Evolutionary conservation across 2,329 filamentous ascomycete genomes (phyloP), one percentile per base, ranked within the genome.

Genomic region (Colletotrichum karsti): DNA sequence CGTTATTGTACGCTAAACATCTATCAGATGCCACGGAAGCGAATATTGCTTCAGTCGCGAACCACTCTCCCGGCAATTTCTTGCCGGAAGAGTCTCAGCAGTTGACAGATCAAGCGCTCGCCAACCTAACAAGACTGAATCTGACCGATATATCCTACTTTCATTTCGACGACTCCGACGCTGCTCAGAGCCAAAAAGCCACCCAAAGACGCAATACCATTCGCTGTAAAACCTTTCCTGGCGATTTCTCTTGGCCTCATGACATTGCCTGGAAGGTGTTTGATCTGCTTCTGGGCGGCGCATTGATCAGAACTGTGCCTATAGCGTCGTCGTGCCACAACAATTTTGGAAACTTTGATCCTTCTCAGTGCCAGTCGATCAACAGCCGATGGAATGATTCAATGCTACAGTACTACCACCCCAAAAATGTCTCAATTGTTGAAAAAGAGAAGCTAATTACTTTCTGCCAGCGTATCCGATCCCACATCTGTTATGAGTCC

Each of bases 71-170:
- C 5, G 2, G 5, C 18, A 6, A 44, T 13, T 22, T 44, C 22
- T 20, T 44, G n/a, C 41, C 18, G 3, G 56, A 28, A 18, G 74
- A 77, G 42, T 60, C 61, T 9, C 69, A 77, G 22, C 75, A 79
- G 59, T 70, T 81, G 50, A 81, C 78, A 1, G 74, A 80, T 15
- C 71, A 69, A 4, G 73, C 76, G 3, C 64, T 81, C n/a, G 68
- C 70, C 28, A 75, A 77, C 46, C 70, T 79, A 3, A 74, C 76
- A 2, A 63, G 70, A 1, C 55, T 73, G n/a, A 72, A 77, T 9
- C 60, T 74, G 33, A 75, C 72, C 24, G 61, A 76, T 7, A 69
- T 80, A 6, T 66, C 72, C 2, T 63, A 77, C n/a, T 81, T 81
- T 44, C 50, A 69, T 9, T 81, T 81, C 39, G 73, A 64, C 10